Conservation (phyloP, 2,329 filamentous ascomycete genomes). For the Zymoseptoria brevis region DNA sequence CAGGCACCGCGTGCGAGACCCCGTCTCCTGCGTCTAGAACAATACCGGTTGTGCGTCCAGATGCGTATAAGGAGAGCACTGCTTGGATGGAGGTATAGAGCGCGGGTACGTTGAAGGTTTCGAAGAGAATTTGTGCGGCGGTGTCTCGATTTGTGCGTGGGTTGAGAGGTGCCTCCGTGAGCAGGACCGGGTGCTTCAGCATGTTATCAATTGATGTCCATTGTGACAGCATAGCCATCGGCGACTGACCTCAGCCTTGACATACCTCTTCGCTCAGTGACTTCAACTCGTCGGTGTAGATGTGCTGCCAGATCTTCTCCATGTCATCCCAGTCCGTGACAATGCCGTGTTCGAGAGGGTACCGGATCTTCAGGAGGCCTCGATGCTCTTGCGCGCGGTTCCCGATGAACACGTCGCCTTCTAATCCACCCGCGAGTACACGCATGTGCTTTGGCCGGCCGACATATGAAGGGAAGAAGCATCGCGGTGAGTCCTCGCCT, state of each 20-base stretch:
- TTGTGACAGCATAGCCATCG: not conserved
- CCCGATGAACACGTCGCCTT: slow-evolving; percentile 96
- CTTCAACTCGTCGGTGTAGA: slow-evolving; percentile 92
- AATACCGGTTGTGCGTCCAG: slow-evolving; percentile 89
- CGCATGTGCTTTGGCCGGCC: slow-evolving; percentile 91
- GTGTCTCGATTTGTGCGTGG: slow-evolving; percentile 92
- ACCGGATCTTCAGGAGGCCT: slow-evolving; percentile 88
- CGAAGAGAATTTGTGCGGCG: slow-evolving; percentile 94
- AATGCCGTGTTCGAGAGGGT: slow-evolving; percentile 93
- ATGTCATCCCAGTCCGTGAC: slow-evolving; percentile 99
- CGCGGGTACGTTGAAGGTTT: slow-evolving; percentile 96
- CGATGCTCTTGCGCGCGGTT: slow-evolving; percentile 83
- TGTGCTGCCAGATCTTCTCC: slow-evolving; percentile 98
- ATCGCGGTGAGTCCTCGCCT: slow-evolving; percentile 90
- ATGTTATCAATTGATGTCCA: slow-evolving; percentile 5
- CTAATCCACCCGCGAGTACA: slow-evolving; percentile 89
- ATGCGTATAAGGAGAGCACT: slow-evolving; percentile 90
- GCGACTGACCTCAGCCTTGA: slow-evolving; percentile 18
- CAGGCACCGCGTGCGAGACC: slow-evolving; percentile 92
- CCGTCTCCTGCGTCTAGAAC: slow-evolving; percentile 93
- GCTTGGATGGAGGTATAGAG: slow-evolving; percentile 96
- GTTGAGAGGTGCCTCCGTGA: slow-evolving; percentile 94
- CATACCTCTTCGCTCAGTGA: slow-evolving; percentile 89
- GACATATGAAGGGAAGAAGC: slow-evolving; percentile 95
- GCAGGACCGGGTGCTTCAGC: slow-evolving; percentile 75